Evolutionary conservation across 306 rosid genomes (phyloP).

Genomic region (Argentina anserina): DNA sequence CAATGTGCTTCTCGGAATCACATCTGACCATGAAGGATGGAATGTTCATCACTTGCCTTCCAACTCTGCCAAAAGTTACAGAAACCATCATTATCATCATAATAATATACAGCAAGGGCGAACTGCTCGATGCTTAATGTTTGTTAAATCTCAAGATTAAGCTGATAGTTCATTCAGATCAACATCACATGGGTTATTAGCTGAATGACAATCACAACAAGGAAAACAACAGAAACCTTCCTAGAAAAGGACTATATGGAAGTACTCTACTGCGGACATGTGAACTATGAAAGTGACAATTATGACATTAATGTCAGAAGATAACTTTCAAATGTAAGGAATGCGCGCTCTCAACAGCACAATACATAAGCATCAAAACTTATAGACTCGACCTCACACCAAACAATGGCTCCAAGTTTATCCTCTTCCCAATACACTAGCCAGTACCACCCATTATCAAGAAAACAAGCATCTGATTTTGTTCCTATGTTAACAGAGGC

Average conservation of each 20-base stretch:
- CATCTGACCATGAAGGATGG: conserved; percentile 31
- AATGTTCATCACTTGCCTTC: conserved; percentile 29
- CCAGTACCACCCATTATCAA: not conserved
- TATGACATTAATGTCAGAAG: not conserved
- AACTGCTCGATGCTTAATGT: not conserved
- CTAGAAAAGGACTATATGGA: not conserved
- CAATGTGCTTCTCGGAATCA: conserved; percentile 33
- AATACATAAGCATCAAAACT: not conserved
- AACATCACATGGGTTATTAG: not conserved
- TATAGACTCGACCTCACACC: not conserved
- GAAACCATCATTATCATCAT: not conserved
- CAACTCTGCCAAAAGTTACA: conserved; percentile 14
- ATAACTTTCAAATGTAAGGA: not conserved
- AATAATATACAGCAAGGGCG: not conserved
- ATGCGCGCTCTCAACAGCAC: not conserved
- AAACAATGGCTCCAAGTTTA: not conserved
- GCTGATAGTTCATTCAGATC: not conserved
- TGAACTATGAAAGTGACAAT: not conserved
- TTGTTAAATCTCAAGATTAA: not conserved
- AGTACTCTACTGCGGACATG: not conserved
- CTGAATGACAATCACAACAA: not conserved
- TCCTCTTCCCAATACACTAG: not conserved
- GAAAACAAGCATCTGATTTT: not conserved
- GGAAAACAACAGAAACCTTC: not conserved
- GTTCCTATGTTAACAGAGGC: not conserved